A percentile compares a stretch with the other conserved stretches of the same genome.
Conservation (phyloP, 805 yeast genomes). For the Saccharomyces mikatae region DNA sequence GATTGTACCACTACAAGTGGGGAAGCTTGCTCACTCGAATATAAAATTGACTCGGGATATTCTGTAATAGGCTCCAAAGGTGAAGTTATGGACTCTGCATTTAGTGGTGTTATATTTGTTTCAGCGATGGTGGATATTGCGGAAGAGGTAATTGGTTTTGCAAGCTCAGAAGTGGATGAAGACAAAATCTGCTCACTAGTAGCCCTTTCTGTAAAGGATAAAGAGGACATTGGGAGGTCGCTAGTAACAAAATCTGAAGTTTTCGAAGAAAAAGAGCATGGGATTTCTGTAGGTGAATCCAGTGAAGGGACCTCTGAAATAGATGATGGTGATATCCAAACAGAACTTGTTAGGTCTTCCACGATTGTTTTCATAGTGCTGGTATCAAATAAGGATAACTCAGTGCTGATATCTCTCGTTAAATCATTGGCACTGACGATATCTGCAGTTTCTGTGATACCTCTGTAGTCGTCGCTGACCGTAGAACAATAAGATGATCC, state of each 20-base stretch:
- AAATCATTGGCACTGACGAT: conserved; percentile 9
- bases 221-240: not conserved
- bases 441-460: conserved; percentile 17
- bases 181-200: not conserved
- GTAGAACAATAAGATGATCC: conserved; percentile 13
- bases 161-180: not conserved
- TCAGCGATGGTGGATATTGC: not conserved
- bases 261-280: not conserved
- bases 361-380: not conserved
- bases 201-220: not conserved
- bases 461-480: conserved; percentile 11
- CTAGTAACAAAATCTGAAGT: not conserved
- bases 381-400: conserved; percentile 2
- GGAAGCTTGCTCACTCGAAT: not conserved
- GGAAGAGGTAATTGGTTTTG: not conserved
- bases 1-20: not conserved
- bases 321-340: not conserved
- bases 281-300: too few species aligned
- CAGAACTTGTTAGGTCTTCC: not conserved
- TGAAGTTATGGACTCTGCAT: not conserved
- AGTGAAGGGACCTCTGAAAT: not conserved
- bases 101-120: not conserved
- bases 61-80: not conserved
- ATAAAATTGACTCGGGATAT: not conserved
- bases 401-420: conserved; percentile 10